Evolutionary conservation across 108 stramenopile genomes (phyloP), one percentile per base, ranked within the genome.

Genomic region (Cyclotella sp.): DNA sequence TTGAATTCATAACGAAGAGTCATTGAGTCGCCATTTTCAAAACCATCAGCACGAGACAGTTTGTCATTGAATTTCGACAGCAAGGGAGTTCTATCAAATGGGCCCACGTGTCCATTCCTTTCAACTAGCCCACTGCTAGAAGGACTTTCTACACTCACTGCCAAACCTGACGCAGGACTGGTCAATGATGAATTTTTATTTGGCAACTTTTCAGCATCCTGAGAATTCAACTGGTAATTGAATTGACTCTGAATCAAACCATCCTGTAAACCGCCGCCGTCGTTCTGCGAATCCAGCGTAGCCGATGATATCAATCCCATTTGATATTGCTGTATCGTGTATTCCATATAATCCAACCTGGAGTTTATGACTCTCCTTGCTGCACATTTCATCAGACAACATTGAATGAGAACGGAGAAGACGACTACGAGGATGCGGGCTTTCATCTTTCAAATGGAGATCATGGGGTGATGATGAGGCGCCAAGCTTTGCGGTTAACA

Each of bases 271-370:
- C 34, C 34, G 6, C 34, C 34, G 34, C 34, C 34, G 6, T 34
- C 34, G 6, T 6, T 34, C 34, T 34, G 34, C 34, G 34, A 34
- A 5, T 34, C 34, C 34, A 34, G 6, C 6, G 34, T 5, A 34
- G 34, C 34, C 34, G 24, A 9, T 21, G n/a, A 24, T 55, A 55
- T 24, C 55, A 55, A 24, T 22, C 55, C 55, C 19, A 55, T 12
- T 24, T 55, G 55, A 24, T 55, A 55, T 24, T 55, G 55, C 55
- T 55, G 21, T 12, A 55, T 55, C 19, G 55, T 55, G 55, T 55
- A 55, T 21, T 55, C 55, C 55, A 55, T 55, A 55, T 6, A 55
- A 55, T 55, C 55, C 11, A 55, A 22, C 22, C 55, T 55, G 12
- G 55, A 21, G 55, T 26, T 55, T 21, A 55, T 55, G 1, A 55